Base-by-base conservation (phyloP, 768 basidiomycete genomes). In the Mycena albidolilacea region DNA sequence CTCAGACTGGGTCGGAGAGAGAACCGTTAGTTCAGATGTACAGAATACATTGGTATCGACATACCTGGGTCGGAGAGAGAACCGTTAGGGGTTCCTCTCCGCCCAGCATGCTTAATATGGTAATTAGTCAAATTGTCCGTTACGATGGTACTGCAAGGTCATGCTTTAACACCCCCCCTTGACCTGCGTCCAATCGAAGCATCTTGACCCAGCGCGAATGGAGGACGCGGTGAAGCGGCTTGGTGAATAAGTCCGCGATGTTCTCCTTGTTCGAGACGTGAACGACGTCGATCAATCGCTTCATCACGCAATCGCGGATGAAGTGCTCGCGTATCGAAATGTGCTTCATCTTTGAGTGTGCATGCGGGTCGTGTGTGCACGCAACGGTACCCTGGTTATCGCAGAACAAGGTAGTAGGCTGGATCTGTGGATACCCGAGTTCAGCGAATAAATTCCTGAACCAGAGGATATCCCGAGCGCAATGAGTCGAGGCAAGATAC, bases 181-280 rank as follows among this genome's bases (percentile, higher is more conserved):
- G 65, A 72, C 71, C n/a, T 17, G 71, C 46, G 65, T 72, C 71
- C 30, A 72, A 66, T 61, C 58, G 21, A 0, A 72, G 17, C 64
- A 72, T 66, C 21, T 66, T 46, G 23, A 64, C 21, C 70, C 70
- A 72, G 17, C 70, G 64, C 5, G 38, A 1, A 58, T 71, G 69
- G 5, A 71, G 19, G 0, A 58, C 14, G 0, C 69, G 63, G 14
- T 71, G 71, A 9, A 81, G 71, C 10, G 77, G 55, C 6, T 60
- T 82, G 7, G 81, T 83, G 55, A 83, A 69, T 17, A 79, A 54
- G 71, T 83, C 82, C 3, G 82, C 81, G 6, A 76, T 59, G 58
- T 74, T 74, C 23, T 70, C 65, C 1, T 46, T 60, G 17, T 78
- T 80, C 2, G 79, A 72, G 37, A 69, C 69, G 3, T 69, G 73